These are phyloP conservation scores for Mycena maculata DNA, from an alignment of 768 basidiomycete species.

Conservation along the genomic window DNA sequence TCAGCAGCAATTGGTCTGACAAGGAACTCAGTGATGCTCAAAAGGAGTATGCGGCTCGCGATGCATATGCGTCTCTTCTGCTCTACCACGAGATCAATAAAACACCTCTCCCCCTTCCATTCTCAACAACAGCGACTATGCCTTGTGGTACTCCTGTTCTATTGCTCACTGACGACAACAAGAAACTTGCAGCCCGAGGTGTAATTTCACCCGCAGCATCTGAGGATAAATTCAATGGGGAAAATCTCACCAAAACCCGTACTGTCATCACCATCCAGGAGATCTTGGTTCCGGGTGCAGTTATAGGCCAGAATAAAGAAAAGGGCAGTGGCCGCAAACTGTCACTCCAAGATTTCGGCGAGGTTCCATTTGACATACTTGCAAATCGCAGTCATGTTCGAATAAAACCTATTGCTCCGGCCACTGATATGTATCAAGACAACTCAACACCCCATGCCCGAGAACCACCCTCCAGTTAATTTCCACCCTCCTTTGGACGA, in stretches of 20 bases:
- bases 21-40: constrained; percentile 11
- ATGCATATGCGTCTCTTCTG: constrained; percentile 2
- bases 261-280: constrained; percentile 17
- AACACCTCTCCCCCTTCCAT: constrained; percentile 15
- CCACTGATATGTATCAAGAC: neutral
- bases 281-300: constrained; percentile 13
- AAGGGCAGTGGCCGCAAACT: neutral
- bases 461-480: neutral
- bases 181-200: constrained; percentile 20
- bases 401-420: neutral
- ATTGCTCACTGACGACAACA: constrained; percentile 18
- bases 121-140: neutral
- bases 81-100: constrained; percentile 17
- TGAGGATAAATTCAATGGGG: neutral
- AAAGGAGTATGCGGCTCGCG: constrained; percentile 17
- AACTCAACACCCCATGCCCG: neutral
- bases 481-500: constrained; percentile 6
- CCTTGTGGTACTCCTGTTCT: constrained; percentile 10
- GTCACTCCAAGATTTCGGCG: constrained; percentile 2
- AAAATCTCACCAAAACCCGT: constrained; percentile 12
- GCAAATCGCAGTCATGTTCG: constrained; percentile 21
- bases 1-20: constrained; percentile 24
- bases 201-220: constrained; percentile 2
- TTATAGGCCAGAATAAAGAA: constrained; percentile 11
- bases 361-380: constrained; percentile 10